These are phyloP conservation scores for Phytomonas sp. DNA, from an alignment of 208 protist genomes.

Conservation along the genomic window DNA sequence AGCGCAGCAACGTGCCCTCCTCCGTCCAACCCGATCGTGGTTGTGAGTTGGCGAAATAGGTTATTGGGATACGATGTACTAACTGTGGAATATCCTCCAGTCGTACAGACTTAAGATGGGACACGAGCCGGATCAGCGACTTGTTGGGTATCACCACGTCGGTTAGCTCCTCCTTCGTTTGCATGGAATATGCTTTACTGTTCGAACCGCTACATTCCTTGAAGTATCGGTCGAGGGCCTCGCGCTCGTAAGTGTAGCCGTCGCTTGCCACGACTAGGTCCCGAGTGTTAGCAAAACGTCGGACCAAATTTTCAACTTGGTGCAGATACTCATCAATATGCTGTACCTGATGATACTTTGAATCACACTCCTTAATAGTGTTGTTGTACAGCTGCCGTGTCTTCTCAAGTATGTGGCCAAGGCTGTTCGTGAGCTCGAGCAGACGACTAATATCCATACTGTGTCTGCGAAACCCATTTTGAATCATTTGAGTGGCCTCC, in stretches of 20 bases:
- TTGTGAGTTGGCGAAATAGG: not conserved
- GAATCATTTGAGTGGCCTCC: slow-evolving; percentile 43
- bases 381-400: slow-evolving; percentile 65
- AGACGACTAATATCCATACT: slow-evolving; percentile 25
- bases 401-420: slow-evolving; percentile 42
- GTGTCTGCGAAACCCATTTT: slow-evolving; percentile 31
- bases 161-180: slow-evolving; percentile 81
- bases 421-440: slow-evolving; percentile 33
- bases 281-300: slow-evolving; percentile 52
- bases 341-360: slow-evolving; percentile 36
- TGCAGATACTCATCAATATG: slow-evolving; percentile 43
- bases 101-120: slow-evolving; percentile 46
- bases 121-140: slow-evolving; percentile 59
- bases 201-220: slow-evolving; percentile 59
- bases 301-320: slow-evolving; percentile 55
- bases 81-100: slow-evolving; percentile 34
- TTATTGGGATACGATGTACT: slow-evolving; percentile 14
- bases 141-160: slow-evolving; percentile 72
- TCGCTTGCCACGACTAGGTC: slow-evolving; percentile 83
- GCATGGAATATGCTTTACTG: slow-evolving; percentile 69
- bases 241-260: slow-evolving; percentile 81
- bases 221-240: slow-evolving; percentile 56
- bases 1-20: not conserved
- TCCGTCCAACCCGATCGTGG: slow-evolving; percentile 14
- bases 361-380: slow-evolving; percentile 49